Percentiles rank a stretch among this genome's conserved stretches.
phyloP scores from a whole-genome alignment of 1,284 basidiomycete species.

The Phlebopus sp. region DNA sequence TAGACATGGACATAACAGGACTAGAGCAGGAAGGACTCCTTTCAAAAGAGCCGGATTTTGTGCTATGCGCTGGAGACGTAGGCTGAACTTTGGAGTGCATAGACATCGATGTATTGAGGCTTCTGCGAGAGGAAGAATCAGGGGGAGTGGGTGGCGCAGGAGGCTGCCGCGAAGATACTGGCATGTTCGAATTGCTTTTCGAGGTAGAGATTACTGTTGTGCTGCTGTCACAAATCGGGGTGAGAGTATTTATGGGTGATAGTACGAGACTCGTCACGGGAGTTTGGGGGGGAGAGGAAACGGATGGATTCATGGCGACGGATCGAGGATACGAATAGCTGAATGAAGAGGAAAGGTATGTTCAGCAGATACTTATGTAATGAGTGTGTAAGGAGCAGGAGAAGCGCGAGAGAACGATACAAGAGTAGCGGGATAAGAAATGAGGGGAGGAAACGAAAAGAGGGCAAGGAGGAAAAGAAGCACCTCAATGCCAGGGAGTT shows the following conservation, averaged over 20 bases:
- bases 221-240: not conserved
- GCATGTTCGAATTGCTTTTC: constrained; percentile 8
- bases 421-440: constrained; percentile 13
- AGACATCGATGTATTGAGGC: too few relatives aligned
- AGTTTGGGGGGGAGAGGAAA: constrained; percentile 23
- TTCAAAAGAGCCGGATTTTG: too few relatives aligned
- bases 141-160: constrained; percentile 22
- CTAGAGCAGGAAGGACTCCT: too few relatives aligned
- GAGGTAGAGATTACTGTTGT: constrained; percentile 7
- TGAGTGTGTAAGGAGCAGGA: constrained; percentile 11
- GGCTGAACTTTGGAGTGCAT: too few relatives aligned
- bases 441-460: constrained; percentile 7
- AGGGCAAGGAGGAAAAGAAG: constrained; percentile 8
- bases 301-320: constrained; percentile 24
- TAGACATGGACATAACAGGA: too few relatives aligned
- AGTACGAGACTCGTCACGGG: constrained; percentile 21
- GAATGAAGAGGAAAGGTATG: constrained; percentile 11
- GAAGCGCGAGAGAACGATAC: constrained; percentile 11
- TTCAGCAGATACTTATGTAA: constrained; percentile 24
- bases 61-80: too few relatives aligned
- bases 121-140: constrained; percentile 9
- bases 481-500: constrained; percentile 8
- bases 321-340: constrained; percentile 20
- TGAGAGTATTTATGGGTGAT: constrained; percentile 9
- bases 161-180: constrained; percentile 13